Percentiles rank a stretch among this genome's conserved stretches.
These are phyloP conservation scores for Wallacemonas collosoma DNA, from an alignment of 208 protist species.

Conservation along the genomic window DNA sequence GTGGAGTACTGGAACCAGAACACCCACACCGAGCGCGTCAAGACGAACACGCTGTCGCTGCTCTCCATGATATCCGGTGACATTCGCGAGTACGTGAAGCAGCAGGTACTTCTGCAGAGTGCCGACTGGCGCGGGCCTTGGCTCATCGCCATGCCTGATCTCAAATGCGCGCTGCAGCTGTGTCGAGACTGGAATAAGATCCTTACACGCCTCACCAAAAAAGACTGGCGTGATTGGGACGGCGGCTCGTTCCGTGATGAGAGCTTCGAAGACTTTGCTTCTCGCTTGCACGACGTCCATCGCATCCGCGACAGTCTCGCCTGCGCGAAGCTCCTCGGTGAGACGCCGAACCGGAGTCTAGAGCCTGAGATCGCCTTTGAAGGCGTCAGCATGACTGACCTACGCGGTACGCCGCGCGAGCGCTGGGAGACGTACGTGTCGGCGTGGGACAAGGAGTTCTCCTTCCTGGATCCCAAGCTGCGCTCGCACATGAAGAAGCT, in stretches of 20 bases:
- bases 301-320: conserved; percentile 69
- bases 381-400: conserved; percentile 63
- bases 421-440: conserved; percentile 61
- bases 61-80: conserved; percentile 86
- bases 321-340: conserved; percentile 33
- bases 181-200: conserved; percentile 75
- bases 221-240: conserved; percentile 81
- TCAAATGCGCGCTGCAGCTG: conserved; percentile 55
- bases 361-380: conserved; percentile 81
- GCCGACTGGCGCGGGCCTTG: conserved; percentile 80
- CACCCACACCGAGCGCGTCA: conserved; percentile 62
- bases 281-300: conserved; percentile 66
- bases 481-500: conserved; percentile 61
- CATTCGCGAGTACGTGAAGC: conserved; percentile 81
- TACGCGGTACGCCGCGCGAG: conserved; percentile 33
- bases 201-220: conserved; percentile 38
- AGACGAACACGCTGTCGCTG: conserved; percentile 73
- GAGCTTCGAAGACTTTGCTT: conserved; percentile 61
- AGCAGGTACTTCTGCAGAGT: conserved; percentile 68
- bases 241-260: conserved; percentile 74
- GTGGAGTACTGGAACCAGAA: conserved; percentile 69
- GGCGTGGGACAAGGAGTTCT: conserved; percentile 84
- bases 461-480: conserved; percentile 76
- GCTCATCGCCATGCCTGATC: conserved; percentile 62
- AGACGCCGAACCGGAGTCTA: conserved; percentile 46